Evolutionary conservation across 2,329 filamentous ascomycete genomes (phyloP).

Genomic region (Cercospora zeae-maydis): DNA sequence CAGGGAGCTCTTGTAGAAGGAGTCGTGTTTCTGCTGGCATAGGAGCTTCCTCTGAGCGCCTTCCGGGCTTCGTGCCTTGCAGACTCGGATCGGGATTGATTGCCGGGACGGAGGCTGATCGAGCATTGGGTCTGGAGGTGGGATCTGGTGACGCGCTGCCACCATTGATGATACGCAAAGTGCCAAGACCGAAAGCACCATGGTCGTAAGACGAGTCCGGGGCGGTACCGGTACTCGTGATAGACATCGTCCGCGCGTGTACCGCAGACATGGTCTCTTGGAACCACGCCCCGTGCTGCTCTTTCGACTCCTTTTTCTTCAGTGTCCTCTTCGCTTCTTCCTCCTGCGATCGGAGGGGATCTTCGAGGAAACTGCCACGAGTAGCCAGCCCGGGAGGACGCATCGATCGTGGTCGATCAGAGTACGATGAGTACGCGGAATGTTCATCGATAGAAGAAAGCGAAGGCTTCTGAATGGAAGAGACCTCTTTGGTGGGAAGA

Average conservation of each 20-base stretch:
- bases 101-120: neutral
- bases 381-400: conserved; percentile 40
- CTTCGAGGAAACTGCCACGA: conserved; percentile 21
- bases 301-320: conserved; percentile 2
- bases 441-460: conserved; percentile 24
- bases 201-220: conserved; percentile 37
- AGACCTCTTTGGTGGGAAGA: conserved; percentile 34
- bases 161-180: conserved; percentile 48
- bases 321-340: conserved; percentile 6
- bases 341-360: conserved; percentile 20
- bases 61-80: neutral
- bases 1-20: neutral
- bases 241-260: conserved; percentile 5
- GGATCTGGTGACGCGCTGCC: conserved; percentile 43
- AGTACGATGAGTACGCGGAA: conserved; percentile 13
- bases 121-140: conserved; percentile 29
- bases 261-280: conserved; percentile 8
- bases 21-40: neutral
- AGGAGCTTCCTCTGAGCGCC: neutral
- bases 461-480: conserved; percentile 18
- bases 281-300: conserved; percentile 19
- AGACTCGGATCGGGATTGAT: neutral
- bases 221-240: conserved; percentile 39
- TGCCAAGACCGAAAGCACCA: conserved; percentile 43
- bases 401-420: conserved; percentile 35